These are phyloP conservation scores for Phialophora macrospora DNA, from an alignment of 2,329 filamentous ascomycete genomes.

Conservation along the genomic window DNA sequence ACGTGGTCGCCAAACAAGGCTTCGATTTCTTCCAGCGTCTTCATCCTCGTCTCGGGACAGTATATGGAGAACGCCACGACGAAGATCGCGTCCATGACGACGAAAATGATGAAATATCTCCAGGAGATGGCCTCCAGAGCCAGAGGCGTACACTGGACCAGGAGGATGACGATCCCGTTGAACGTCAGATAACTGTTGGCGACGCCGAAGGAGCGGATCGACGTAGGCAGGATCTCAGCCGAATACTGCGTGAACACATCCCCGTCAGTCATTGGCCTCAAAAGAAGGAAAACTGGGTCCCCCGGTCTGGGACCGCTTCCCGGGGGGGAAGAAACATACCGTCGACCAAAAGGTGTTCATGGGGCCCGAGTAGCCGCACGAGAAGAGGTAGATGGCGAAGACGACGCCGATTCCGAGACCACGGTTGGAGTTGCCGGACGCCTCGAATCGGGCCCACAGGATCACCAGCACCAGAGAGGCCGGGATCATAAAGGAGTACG, in stretches of 20 bases:
- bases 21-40: slow-evolving; percentile 41
- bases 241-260: slow-evolving; percentile 8
- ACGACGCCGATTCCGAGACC: slow-evolving; percentile 17
- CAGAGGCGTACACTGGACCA: slow-evolving; percentile 59
- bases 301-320: too few species aligned
- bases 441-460: slow-evolving; percentile 17
- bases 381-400: slow-evolving; percentile 18
- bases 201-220: slow-evolving; percentile 18
- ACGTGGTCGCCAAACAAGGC: slow-evolving; percentile 40
- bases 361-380: slow-evolving; percentile 16
- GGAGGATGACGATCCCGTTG: slow-evolving; percentile 57
- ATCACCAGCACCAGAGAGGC: slow-evolving; percentile 11
- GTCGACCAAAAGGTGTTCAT: slow-evolving; percentile 21
- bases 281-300: too few species aligned
- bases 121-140: slow-evolving; percentile 61
- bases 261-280: neutral
- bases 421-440: slow-evolving; percentile 14
- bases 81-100: slow-evolving; percentile 58
- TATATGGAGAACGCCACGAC: slow-evolving; percentile 58
- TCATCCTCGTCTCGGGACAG: slow-evolving; percentile 51
- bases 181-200: slow-evolving; percentile 20
- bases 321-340: slow-evolving; percentile 13
- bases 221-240: slow-evolving; percentile 23
- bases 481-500: slow-evolving; percentile 15
- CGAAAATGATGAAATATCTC: slow-evolving; percentile 66